Evolutionary conservation across 345 rosid genomes (phyloP).

Genomic region (Isatis tinctoria): DNA sequence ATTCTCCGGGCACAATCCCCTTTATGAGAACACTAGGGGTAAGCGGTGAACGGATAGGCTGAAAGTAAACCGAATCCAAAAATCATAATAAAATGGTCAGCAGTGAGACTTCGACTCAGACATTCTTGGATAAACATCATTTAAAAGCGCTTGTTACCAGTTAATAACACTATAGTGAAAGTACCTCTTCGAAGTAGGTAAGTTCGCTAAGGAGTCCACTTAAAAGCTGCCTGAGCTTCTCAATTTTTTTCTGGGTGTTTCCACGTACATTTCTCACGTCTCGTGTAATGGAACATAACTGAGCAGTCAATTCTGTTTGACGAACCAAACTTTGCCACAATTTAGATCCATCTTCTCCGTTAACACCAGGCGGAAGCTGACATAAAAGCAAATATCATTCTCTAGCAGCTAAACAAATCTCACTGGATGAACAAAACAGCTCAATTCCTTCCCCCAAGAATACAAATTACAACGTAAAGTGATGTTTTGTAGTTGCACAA

Average conservation of each 20-base stretch:
- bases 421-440: not conserved
- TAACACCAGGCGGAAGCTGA: slow-evolving; percentile 58
- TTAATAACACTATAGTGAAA: slow-evolving; percentile 19
- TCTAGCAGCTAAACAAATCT: slow-evolving; percentile 11
- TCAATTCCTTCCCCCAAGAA: not conserved
- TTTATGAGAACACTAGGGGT: slow-evolving; percentile 74
- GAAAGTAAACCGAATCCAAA: slow-evolving; percentile 30
- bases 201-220: slow-evolving; percentile 95
- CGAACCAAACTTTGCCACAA: slow-evolving; percentile 93
- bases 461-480: not conserved
- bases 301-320: slow-evolving; percentile 95
- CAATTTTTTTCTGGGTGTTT: slow-evolving; percentile 95
- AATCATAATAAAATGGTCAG: slow-evolving; percentile 6
- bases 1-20: slow-evolving; percentile 91
- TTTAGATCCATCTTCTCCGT: slow-evolving; percentile 73
- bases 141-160: slow-evolving; percentile 10
- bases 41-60: slow-evolving; percentile 93
- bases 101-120: slow-evolving; percentile 10
- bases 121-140: not conserved
- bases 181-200: slow-evolving; percentile 94
- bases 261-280: slow-evolving; percentile 97
- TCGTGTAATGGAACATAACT: slow-evolving; percentile 79
- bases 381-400: slow-evolving; percentile 22
- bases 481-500: not conserved
- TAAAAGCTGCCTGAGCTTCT: slow-evolving; percentile 96